These are phyloP conservation scores for Chrysanthemum makinoi DNA, from an alignment of 129 eudicot species.

Conservation along the genomic window DNA sequence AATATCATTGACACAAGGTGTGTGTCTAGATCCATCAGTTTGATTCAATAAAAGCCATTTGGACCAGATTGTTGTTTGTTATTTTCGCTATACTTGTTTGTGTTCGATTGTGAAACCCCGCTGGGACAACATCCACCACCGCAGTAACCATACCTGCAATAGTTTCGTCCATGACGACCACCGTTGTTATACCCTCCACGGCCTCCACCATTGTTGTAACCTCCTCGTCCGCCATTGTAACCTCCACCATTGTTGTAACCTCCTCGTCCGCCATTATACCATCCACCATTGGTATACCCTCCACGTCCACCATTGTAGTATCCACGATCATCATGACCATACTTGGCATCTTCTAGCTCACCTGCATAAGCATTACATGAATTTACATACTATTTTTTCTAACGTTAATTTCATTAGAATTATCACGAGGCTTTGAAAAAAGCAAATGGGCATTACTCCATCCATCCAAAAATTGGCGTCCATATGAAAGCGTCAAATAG, in stretches of 20 bases:
- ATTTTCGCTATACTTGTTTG: too few relatives aligned
- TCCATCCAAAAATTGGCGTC: too few relatives aligned
- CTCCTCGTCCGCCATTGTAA: conserved; percentile 2
- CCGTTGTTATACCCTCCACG: background rate
- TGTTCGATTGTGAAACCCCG: too few relatives aligned
- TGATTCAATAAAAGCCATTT: too few relatives aligned
- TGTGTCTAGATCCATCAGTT: too few relatives aligned
- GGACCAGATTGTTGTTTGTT: too few relatives aligned
- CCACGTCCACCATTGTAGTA: conserved; percentile 8
- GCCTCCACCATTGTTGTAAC: background rate
- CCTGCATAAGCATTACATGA: background rate
- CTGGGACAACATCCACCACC: background rate
- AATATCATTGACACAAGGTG: too few relatives aligned
- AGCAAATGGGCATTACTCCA: too few relatives aligned
- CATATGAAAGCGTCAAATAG: too few relatives aligned
- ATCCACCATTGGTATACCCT: background rate
- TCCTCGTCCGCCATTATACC: background rate
- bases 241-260: background rate
- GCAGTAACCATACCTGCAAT: conserved; percentile 27
- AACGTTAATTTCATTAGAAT: too few relatives aligned
- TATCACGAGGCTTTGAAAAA: too few relatives aligned
- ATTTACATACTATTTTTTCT: too few relatives aligned
- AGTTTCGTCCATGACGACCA: conserved; percentile 12
- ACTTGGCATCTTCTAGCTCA: conserved; percentile 22
- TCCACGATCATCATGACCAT: conserved; percentile 20